Percentiles rank a stretch among this genome's conserved stretches.
These are phyloP conservation scores for Nemania serpens DNA, from an alignment of 2,329 filamentous ascomycete genomes.

Conservation along the genomic window DNA sequence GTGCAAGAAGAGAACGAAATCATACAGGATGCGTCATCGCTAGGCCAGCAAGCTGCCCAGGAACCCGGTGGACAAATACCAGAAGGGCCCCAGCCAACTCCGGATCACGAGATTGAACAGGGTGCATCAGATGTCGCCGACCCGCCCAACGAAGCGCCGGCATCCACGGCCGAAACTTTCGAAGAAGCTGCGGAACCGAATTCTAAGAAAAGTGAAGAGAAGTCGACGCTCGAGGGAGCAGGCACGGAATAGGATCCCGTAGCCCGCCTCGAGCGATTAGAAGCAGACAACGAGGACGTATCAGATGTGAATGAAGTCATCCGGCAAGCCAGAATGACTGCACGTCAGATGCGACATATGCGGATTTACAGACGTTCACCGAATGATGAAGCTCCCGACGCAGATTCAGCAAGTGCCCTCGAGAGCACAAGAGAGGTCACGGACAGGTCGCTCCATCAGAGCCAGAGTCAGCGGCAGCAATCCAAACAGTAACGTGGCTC, in stretches of 20 bases:
- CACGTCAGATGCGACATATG: constrained; percentile 21
- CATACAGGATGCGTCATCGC: constrained; percentile 28
- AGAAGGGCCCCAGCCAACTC: constrained; percentile 33
- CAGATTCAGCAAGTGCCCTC: constrained; percentile 24
- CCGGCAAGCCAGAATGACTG: constrained; percentile 12
- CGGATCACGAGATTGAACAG: constrained; percentile 32
- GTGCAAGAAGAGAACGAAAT: constrained; percentile 29
- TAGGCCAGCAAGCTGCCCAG: constrained; percentile 33
- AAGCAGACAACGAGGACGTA: constrained; percentile 21
- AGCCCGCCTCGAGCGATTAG: constrained; percentile 27
- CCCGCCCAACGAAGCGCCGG: neutral
- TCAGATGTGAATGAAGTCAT: constrained; percentile 19
- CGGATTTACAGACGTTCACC: constrained; percentile 4
- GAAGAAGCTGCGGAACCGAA: constrained; percentile 17
- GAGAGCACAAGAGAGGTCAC: constrained; percentile 25
- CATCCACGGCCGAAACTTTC: constrained; percentile 6
- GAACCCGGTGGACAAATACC: constrained; percentile 32
- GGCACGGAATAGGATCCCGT: constrained; percentile 36
- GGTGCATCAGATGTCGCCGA: constrained; percentile 9
- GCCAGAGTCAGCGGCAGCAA: constrained; percentile 9
- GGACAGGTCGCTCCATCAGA: constrained; percentile 17
- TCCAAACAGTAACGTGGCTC: neutral
- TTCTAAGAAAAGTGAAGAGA: constrained; percentile 18
- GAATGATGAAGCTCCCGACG: constrained; percentile 12
- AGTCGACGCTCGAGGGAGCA: constrained; percentile 20